These are phyloP conservation scores for Calonectria pseudoturangicola DNA, from an alignment of 2,329 filamentous ascomycete species.

Conservation along the genomic window DNA sequence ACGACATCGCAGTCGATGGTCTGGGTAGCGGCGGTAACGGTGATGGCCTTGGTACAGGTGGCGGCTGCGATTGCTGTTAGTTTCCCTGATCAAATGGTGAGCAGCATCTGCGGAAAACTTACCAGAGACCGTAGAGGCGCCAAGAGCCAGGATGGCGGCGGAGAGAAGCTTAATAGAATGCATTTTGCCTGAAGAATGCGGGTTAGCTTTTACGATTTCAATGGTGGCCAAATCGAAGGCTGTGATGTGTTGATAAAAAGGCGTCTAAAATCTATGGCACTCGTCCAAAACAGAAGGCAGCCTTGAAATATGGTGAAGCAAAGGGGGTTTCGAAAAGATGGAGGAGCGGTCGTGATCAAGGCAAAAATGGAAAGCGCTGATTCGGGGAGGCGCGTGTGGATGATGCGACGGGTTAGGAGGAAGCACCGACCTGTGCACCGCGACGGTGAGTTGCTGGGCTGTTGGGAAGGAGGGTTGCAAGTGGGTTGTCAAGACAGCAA, in stretches of 20 bases:
- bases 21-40: conserved; percentile 77
- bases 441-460: conserved; percentile 38
- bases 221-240: background rate
- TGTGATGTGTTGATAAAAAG: background rate
- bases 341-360: conserved; percentile 15
- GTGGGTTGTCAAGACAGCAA: conserved; percentile 22
- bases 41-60: conserved; percentile 72
- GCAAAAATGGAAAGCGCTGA: conserved; percentile 24
- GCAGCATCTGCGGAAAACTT: conserved; percentile 46
- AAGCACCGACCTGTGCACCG: conserved; percentile 50
- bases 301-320: conserved; percentile 39
- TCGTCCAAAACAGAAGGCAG: conserved; percentile 36
- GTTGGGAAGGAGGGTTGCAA: conserved; percentile 39
- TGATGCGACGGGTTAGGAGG: conserved; percentile 11
- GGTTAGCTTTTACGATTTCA: conserved; percentile 45
- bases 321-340: conserved; percentile 5
- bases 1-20: conserved; percentile 81
- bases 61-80: conserved; percentile 54
- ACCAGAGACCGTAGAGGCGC: conserved; percentile 65
- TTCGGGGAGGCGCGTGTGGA: background rate
- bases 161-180: conserved; percentile 66
- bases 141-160: conserved; percentile 67
- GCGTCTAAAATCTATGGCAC: conserved; percentile 41
- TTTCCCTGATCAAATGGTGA: background rate
- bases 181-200: conserved; percentile 63